Percentiles rank a stretch among this genome's conserved stretches.
Conservation (phyloP, 306 rosid genomes). For the Glycine latifolia region DNA sequence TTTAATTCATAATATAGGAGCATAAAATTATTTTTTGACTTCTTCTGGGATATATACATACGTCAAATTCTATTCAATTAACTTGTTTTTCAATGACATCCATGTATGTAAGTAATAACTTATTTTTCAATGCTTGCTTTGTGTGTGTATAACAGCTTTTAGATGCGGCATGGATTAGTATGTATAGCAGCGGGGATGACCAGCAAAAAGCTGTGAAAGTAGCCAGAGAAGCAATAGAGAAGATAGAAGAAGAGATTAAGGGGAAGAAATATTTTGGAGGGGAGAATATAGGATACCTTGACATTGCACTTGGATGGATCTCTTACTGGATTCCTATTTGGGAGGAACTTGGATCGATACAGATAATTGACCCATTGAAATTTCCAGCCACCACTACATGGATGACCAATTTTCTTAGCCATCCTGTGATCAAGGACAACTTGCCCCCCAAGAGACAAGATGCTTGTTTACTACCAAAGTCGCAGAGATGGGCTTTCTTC, state of each 20-base stretch:
- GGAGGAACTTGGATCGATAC: constrained; percentile 57
- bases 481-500: constrained; percentile 35
- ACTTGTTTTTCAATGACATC: too few species aligned
- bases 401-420: constrained; percentile 47
- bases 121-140: too few species aligned
- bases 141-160: constrained; percentile 37
- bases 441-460: constrained; percentile 57
- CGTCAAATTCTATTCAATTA: too few species aligned
- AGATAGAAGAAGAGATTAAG: constrained; percentile 55
- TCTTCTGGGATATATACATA: too few species aligned
- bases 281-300: constrained; percentile 61
- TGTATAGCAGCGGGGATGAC: constrained; percentile 50
- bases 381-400: constrained; percentile 52
- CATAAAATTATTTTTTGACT: too few species aligned
- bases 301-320: constrained; percentile 67
- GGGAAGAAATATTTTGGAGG: constrained; percentile 64
- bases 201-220: constrained; percentile 42
- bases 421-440: constrained; percentile 52
- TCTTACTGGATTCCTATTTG: constrained; percentile 57
- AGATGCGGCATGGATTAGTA: constrained; percentile 23
- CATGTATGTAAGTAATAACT: too few species aligned
- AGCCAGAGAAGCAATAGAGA: constrained; percentile 54
- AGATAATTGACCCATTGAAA: constrained; percentile 52
- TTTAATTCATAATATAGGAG: too few species aligned
- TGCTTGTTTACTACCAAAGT: constrained; percentile 48